These are phyloP conservation scores for Gentiana straminea DNA, from an alignment of 257 asterid species.

Conservation along the genomic window DNA sequence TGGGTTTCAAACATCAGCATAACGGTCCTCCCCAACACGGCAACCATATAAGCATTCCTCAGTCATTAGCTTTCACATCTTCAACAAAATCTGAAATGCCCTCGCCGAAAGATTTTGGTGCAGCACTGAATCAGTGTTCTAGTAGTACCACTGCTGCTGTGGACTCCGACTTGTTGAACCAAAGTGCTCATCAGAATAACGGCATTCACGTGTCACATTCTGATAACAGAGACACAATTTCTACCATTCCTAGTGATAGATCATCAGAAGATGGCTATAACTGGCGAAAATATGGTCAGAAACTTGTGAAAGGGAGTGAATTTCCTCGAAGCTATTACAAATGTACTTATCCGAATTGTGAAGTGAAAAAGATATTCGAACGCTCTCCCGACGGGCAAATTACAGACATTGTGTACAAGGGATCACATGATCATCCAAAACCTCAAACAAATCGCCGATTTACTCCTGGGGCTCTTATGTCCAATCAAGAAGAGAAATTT, in stretches of 20 bases:
- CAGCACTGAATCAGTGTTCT: conserved; percentile 25
- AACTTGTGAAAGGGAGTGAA: conserved; percentile 95
- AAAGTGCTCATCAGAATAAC: conserved; percentile 27
- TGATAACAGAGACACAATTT: conserved; percentile 40
- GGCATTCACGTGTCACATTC: conserved; percentile 36
- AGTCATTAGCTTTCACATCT: conserved; percentile 30
- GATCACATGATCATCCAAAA: conserved; percentile 94
- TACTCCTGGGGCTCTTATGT: conserved; percentile 59
- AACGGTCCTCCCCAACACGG: conserved; percentile 26
- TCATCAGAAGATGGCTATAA: conserved; percentile 90
- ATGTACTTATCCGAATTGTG: conserved; percentile 91
- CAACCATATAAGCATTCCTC: conserved; percentile 45
- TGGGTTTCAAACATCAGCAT: conserved; percentile 39
- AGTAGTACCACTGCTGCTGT: conserved; percentile 23
- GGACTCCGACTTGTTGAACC: conserved; percentile 33
- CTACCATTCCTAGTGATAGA: conserved; percentile 53
- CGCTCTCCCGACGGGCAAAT: conserved; percentile 91
- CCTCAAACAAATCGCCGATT: conserved; percentile 80
- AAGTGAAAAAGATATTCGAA: conserved; percentile 89
- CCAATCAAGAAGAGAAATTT: conserved; percentile 65
- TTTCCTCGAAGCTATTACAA: conserved; percentile 96
- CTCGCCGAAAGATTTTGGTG: conserved; percentile 18
- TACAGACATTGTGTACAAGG: conserved; percentile 87
- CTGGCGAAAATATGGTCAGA: conserved; percentile 99
- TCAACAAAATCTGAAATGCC: conserved; percentile 21